Evolutionary conservation across 2,329 filamentous ascomycete species (phyloP).

Genomic region (Diaporthe velutina): DNA sequence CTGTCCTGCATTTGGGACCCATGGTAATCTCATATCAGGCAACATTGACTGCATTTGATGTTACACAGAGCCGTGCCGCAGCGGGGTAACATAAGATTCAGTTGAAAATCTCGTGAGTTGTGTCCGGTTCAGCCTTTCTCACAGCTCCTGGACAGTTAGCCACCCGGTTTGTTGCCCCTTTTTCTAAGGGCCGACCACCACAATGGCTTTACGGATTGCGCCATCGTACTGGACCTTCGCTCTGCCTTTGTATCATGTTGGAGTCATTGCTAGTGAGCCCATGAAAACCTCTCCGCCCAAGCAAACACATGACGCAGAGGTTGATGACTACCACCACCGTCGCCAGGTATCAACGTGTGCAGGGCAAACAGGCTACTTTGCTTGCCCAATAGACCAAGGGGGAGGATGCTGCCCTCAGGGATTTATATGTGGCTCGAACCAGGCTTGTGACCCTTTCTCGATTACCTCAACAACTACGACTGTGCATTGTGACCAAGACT

Average conservation of each 20-base stretch:
- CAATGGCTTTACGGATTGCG: not conserved
- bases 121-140: not conserved
- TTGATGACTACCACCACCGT: too few relatives aligned
- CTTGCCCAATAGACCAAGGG: not conserved
- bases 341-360: not conserved
- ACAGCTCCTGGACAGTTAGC: too few relatives aligned
- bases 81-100: not conserved
- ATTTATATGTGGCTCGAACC: not conserved
- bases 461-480: not conserved
- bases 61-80: not conserved
- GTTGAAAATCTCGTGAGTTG: too few relatives aligned
- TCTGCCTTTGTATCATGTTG: not conserved
- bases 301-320: not conserved
- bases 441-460: not conserved
- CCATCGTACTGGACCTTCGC: not conserved
- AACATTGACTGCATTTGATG: not conserved
- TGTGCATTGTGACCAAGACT: not conserved
- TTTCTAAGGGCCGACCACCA: not conserved
- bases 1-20: not conserved
- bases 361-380: not conserved
- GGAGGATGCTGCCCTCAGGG: not conserved
- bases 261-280: not conserved
- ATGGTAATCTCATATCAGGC: not conserved
- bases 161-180: not conserved
- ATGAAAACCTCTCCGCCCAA: not conserved